phyloP scores from a whole-genome alignment of 1,139 yeast genomes.

The Yamadazyma friedrichii region DNA sequence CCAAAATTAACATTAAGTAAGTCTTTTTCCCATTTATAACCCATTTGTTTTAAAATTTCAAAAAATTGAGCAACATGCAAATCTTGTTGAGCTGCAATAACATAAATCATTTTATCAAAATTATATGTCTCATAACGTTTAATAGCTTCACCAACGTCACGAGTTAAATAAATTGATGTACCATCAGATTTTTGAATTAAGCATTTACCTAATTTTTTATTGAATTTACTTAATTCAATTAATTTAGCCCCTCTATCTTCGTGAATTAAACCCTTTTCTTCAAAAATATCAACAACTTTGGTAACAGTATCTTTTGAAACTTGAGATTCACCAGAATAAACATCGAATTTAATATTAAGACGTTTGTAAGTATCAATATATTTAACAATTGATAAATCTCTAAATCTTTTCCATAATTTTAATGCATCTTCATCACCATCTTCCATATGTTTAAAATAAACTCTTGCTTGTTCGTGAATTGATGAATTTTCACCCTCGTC shows the following conservation, averaged over 20 bases:
- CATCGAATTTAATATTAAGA: constrained; percentile 82
- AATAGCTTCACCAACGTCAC: constrained; percentile 97
- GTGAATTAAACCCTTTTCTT: constrained; percentile 68
- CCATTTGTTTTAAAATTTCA: constrained; percentile 92
- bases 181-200: constrained; percentile 95
- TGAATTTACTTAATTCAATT: constrained; percentile 81
- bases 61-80: constrained; percentile 92
- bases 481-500: constrained; percentile 67
- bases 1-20: constrained; percentile 90
- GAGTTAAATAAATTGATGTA: constrained; percentile 87
- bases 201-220: constrained; percentile 92
- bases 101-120: constrained; percentile 95
- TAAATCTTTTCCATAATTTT: constrained; percentile 80
- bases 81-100: constrained; percentile 95
- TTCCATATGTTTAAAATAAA: constrained; percentile 88
- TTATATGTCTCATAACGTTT: constrained; percentile 81
- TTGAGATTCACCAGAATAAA: constrained; percentile 94
- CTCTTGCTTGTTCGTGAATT: constrained; percentile 84
- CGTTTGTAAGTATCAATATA: constrained; percentile 89
- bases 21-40: constrained; percentile 79
- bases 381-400: constrained; percentile 83
- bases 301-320: constrained; percentile 76
- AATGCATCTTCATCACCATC: constrained; percentile 85
- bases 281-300: constrained; percentile 59
- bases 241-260: constrained; percentile 92